phyloP scores from a whole-genome alignment of 176 grass and related monocot genomes.

The Coix lacrymajobi region DNA sequence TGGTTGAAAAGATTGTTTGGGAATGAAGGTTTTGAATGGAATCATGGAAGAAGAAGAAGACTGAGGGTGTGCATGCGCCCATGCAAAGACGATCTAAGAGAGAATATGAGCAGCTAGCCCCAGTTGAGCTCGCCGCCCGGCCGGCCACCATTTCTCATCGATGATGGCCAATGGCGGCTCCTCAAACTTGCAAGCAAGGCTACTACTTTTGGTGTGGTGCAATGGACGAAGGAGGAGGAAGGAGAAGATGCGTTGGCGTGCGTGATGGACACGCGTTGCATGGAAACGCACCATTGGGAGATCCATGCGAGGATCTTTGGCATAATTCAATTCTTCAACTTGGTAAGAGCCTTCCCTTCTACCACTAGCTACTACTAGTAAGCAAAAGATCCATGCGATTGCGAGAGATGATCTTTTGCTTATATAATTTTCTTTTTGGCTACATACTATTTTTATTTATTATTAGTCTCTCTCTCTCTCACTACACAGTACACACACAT shows the following conservation, averaged over 20 bases:
- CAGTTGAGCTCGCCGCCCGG: too few species aligned
- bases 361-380: slow-evolving; percentile 15
- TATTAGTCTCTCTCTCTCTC: slow-evolving; percentile 7
- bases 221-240: background rate
- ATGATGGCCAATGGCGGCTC: background rate
- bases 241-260: background rate
- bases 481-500: background rate
- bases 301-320: slow-evolving; percentile 30
- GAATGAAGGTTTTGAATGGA: background rate
- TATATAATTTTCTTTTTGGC: background rate
- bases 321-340: slow-evolving; percentile 23
- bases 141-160: background rate
- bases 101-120: background rate
- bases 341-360: slow-evolving; percentile 33
- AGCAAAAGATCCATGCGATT: too few species aligned
- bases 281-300: slow-evolving; percentile 28
- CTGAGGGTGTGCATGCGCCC: background rate
- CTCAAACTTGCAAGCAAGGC: background rate
- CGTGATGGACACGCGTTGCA: slow-evolving; percentile 30
- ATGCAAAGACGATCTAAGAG: background rate
- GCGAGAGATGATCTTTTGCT: too few species aligned
- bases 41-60: background rate
- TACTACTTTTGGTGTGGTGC: background rate
- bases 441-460: background rate
- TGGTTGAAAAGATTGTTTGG: background rate